A percentile compares a stretch with the other conserved stretches of the same genome.
These are phyloP conservation scores for Heliocybe sulcata DNA, from an alignment of 1,284 basidiomycete species.

Conservation along the genomic window DNA sequence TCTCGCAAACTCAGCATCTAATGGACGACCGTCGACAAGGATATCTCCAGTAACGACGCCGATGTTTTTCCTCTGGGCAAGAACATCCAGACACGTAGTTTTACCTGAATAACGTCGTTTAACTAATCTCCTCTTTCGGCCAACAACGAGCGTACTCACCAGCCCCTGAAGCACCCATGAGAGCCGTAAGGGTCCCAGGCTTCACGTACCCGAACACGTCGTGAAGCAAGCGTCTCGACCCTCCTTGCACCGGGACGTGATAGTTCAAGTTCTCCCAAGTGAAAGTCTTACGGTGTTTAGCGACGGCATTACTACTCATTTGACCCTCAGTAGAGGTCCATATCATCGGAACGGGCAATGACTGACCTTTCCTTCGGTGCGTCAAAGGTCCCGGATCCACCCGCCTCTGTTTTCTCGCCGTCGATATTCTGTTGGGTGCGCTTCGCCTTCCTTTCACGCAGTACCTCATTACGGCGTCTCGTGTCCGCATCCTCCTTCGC, in stretches of 20 bases:
- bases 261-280: slow-evolving; percentile 73
- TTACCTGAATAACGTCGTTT: too few relatives aligned
- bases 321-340: background rate
- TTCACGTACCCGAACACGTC: slow-evolving; percentile 87
- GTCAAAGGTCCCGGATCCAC: slow-evolving; percentile 24
- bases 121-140: too few relatives aligned
- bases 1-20: slow-evolving; percentile 73
- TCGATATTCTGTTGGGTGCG: slow-evolving; percentile 23
- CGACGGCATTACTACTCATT: background rate
- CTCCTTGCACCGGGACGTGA: slow-evolving; percentile 66
- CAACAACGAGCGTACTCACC: too few relatives aligned
- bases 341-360: slow-evolving; percentile 3
- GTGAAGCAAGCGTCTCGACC: slow-evolving; percentile 67
- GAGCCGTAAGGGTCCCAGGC: slow-evolving; percentile 75
- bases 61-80: slow-evolving; percentile 84
- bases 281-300: slow-evolving; percentile 38
- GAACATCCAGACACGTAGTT: slow-evolving; percentile 82
- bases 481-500: slow-evolving; percentile 67
- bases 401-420: slow-evolving; percentile 19
- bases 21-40: slow-evolving; percentile 72
- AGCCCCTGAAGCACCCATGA: slow-evolving; percentile 82
- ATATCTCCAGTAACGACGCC: slow-evolving; percentile 80
- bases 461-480: slow-evolving; percentile 55
- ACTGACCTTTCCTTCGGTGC: slow-evolving; percentile 15
- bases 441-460: slow-evolving; percentile 43